These are phyloP conservation scores for Pythium phragmitis DNA, from an alignment of 352 stramenopile genomes.

Conservation along the genomic window DNA sequence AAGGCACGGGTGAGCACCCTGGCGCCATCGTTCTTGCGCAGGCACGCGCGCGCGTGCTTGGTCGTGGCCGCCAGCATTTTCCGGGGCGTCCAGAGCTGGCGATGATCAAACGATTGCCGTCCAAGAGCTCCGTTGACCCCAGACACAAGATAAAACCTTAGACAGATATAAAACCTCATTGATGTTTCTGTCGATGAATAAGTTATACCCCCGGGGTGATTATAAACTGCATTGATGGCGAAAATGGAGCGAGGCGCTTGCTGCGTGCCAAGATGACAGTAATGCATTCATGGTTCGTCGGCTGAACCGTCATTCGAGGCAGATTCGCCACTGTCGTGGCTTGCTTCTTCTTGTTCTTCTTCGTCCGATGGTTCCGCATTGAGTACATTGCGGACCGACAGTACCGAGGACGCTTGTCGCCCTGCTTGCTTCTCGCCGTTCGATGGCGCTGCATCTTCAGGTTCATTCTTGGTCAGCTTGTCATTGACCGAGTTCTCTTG, in stretches of 20 bases:
- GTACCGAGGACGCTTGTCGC: neutral
- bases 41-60: slow-evolving; percentile 23
- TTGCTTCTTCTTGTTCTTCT: neutral
- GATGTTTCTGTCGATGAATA: slow-evolving; percentile 6
- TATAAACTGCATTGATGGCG: neutral
- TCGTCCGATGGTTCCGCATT: slow-evolving; percentile 16
- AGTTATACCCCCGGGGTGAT: slow-evolving; percentile 8
- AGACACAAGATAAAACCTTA: slow-evolving; percentile 23
- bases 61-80: slow-evolving; percentile 27
- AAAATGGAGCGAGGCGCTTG: neutral
- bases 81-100: neutral
- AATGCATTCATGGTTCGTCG: slow-evolving; percentile 1
- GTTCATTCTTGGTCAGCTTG: neutral
- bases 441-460: neutral
- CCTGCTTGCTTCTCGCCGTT: neutral
- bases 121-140: slow-evolving; percentile 19
- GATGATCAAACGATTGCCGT: slow-evolving; percentile 27
- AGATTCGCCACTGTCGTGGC: neutral
- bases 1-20: slow-evolving; percentile 55
- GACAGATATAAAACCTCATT: neutral
- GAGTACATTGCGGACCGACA: slow-evolving; percentile 20
- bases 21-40: slow-evolving; percentile 44
- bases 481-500: neutral
- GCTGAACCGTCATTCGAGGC: neutral
- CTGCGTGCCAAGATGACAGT: neutral